phyloP scores from a whole-genome alignment of 208 protist genomes.

The Crithidia sp. region DNA sequence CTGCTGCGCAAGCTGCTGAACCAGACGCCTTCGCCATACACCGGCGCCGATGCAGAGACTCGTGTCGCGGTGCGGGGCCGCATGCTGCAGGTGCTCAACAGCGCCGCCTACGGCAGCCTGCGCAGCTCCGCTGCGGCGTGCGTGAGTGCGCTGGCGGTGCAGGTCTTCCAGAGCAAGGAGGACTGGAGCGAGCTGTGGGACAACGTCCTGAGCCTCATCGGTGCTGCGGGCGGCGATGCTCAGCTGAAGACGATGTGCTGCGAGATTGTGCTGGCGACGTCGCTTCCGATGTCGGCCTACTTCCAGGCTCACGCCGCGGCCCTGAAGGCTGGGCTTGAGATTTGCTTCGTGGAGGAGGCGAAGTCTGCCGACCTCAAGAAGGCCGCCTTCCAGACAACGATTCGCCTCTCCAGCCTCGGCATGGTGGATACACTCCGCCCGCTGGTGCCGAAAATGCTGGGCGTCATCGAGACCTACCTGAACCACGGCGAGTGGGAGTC shows the following conservation, averaged over 20 bases:
- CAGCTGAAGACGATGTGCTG: constrained; percentile 79
- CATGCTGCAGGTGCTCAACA: constrained; percentile 70
- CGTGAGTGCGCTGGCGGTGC: constrained; percentile 72
- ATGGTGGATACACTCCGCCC: constrained; percentile 43
- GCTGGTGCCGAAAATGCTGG: constrained; percentile 70
- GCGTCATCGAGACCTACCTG: constrained; percentile 64
- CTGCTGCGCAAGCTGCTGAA: constrained; percentile 82
- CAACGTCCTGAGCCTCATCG: constrained; percentile 69
- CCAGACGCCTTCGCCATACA: constrained; percentile 53
- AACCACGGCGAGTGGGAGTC: constrained; percentile 71
- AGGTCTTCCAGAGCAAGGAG: constrained; percentile 64
- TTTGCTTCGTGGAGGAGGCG: constrained; percentile 45
- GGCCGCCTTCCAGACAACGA: constrained; percentile 65
- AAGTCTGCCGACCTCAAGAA: constrained; percentile 47
- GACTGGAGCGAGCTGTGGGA: constrained; percentile 82
- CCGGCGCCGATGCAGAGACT: constrained; percentile 41
- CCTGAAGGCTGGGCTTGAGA: constrained; percentile 57
- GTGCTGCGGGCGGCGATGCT: constrained; percentile 38
- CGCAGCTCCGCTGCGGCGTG: constrained; percentile 72
- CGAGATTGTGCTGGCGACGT: constrained; percentile 72
- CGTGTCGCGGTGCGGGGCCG: constrained; percentile 56
- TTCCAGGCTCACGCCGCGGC: constrained; percentile 48
- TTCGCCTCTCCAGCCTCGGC: constrained; percentile 52
- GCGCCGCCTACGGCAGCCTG: constrained; percentile 53
- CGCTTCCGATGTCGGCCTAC: constrained; percentile 53